Evolutionary conservation across 2,329 filamentous ascomycete genomes (phyloP).

Genomic region (Aspergillus latus): DNA sequence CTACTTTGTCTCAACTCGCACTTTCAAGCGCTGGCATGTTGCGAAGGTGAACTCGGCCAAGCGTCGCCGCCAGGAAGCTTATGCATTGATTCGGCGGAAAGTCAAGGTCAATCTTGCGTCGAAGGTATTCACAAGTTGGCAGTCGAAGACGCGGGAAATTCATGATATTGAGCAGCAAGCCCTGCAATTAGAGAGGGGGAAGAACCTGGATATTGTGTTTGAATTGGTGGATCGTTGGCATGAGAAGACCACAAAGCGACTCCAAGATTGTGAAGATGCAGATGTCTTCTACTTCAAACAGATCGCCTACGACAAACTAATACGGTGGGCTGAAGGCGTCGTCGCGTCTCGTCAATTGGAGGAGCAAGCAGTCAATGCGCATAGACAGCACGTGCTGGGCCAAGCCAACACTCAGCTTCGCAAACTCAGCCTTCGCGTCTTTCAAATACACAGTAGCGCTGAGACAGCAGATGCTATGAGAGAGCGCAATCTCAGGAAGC

Average conservation of each 20-base stretch:
- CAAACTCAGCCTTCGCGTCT: conserved; percentile 58
- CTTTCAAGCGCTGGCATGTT: conserved; percentile 53
- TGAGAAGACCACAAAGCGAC: conserved; percentile 36
- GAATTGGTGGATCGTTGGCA: conserved; percentile 46
- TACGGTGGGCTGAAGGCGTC: conserved; percentile 37
- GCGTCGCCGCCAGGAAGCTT: conserved; percentile 55
- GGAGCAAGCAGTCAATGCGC: conserved; percentile 48
- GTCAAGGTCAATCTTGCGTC: conserved; percentile 56
- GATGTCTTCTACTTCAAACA: conserved; percentile 41
- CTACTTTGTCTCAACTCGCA: conserved; percentile 54
- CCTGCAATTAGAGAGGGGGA: conserved; percentile 34
- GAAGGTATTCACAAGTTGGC: conserved; percentile 42
- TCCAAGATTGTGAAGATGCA: conserved; percentile 38
- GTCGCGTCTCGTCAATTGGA: conserved; percentile 37
- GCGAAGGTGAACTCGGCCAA: conserved; percentile 53
- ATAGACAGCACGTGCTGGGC: conserved; percentile 49
- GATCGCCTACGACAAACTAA: conserved; percentile 39
- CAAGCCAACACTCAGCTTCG: conserved; percentile 52
- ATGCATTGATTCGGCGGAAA: conserved; percentile 53
- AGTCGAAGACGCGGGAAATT: conserved; percentile 33
- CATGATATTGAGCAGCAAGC: conserved; percentile 43
- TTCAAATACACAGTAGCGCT: conserved; percentile 52
- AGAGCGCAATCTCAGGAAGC: conserved; percentile 55
- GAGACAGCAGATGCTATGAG: conserved; percentile 56
- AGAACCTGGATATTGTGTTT: conserved; percentile 35